A percentile compares a stretch with the other conserved stretches of the same genome.
phyloP scores from a whole-genome alignment of 805 yeast species.

The Teunomyces funiuensis region DNA sequence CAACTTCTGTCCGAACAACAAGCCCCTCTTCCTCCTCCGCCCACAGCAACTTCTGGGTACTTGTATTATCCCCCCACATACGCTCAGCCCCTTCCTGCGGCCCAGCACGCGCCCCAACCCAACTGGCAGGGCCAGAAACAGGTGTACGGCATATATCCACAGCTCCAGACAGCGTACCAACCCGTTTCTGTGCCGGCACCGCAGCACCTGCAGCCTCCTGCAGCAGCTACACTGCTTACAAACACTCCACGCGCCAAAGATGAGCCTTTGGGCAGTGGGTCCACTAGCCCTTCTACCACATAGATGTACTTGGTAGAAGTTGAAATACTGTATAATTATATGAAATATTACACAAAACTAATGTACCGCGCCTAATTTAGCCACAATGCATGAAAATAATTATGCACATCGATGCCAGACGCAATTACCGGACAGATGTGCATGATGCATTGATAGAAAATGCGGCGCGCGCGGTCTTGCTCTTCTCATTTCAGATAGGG shows the following conservation, averaged over 20 bases:
- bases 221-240: background rate
- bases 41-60: slow-evolving; percentile 1
- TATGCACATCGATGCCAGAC: too few relatives aligned
- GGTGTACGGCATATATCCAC: slow-evolving; percentile 2
- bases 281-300: slow-evolving; percentile 6
- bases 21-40: background rate
- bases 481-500: too few relatives aligned
- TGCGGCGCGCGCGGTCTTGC: too few relatives aligned
- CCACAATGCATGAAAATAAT: too few relatives aligned
- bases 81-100: background rate
- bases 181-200: slow-evolving; percentile 4
- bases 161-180: slow-evolving; percentile 3
- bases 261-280: background rate
- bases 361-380: too few relatives aligned
- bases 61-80: slow-evolving; percentile 2
- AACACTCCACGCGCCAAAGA: slow-evolving; percentile 1
- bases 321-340: too few relatives aligned
- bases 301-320: background rate
- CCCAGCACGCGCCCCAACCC: background rate
- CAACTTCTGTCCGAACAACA: background rate
- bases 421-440: too few relatives aligned
- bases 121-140: slow-evolving; percentile 1
- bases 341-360: too few relatives aligned
- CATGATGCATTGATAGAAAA: too few relatives aligned
- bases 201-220: background rate